phyloP scores from a whole-genome alignment of 805 yeast species.

The Lipomyces sp. region DNA sequence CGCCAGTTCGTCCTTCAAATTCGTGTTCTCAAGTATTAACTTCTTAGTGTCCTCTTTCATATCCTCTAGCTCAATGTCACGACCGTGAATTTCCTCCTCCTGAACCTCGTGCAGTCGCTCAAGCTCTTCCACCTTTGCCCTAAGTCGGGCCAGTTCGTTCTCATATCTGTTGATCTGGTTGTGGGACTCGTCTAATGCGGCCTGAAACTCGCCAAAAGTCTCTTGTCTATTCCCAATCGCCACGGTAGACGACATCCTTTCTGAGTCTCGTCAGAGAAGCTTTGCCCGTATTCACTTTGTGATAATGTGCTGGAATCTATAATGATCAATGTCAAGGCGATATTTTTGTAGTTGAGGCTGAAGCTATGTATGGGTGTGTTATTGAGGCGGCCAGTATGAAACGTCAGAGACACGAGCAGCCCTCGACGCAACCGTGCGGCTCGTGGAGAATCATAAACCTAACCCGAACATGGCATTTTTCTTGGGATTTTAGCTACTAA shows the following conservation, averaged over 20 bases:
- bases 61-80: conserved; percentile 9
- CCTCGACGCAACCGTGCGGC: conserved; percentile 9
- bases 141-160: not conserved
- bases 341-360: not conserved
- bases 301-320: not conserved
- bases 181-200: not conserved
- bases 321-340: not conserved
- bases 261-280: not conserved
- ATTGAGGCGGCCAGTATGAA: not conserved
- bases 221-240: not conserved
- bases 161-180: not conserved
- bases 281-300: not conserved
- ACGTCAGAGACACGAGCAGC: not conserved
- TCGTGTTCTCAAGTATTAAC: not conserved
- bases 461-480: too few species aligned
- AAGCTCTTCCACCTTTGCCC: conserved; percentile 9
- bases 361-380: not conserved
- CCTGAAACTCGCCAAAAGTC: not conserved
- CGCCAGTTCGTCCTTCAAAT: conserved; percentile 16
- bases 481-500: too few species aligned
- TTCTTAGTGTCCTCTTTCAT: not conserved
- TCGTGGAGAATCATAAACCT: not conserved
- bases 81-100: conserved; percentile 21
- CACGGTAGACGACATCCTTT: not conserved
- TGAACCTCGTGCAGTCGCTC: conserved; percentile 24